Evolutionary conservation across 1,284 basidiomycete genomes (phyloP), one percentile per base, ranked within the genome.

Genomic region (Cutaneotrichosporon cutaneum): DNA sequence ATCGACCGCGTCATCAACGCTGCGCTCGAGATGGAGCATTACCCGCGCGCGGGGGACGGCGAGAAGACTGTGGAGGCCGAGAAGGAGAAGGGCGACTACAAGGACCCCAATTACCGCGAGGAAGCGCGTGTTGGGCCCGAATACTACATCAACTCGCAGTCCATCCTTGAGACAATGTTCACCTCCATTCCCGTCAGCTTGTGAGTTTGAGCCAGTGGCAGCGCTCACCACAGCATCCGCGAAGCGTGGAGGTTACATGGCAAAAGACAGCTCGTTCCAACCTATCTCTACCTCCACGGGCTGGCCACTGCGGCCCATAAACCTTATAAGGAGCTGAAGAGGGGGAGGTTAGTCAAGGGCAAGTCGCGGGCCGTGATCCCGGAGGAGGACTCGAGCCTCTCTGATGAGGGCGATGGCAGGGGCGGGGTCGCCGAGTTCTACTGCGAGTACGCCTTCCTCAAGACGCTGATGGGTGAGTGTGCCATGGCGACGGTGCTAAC

Each of bases 321-420:
- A 52, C 70, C 74, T 0, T 76, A 76, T 57, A 56, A 32, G 2
- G 57, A 64, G 44, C 65, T 78, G 24, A 70, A 69, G 61, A 59
- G 59, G 51, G 47, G 58, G 30, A 66, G 74, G 24, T 30, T 50
- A 21, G 69, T 70, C 6, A 85, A 85, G 71, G 82, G 81, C 10
- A 84, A 83, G 65, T 68, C 42, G 26, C 58, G 30, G 14, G 52
- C 47, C 33, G 52, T 57, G 30, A 32, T 33, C 6, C 24, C 48
- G 13, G 57, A 53, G 3, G 30, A 54, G 21, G 58, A 44, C 21
- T 30, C 42, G 21, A 24, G 36, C 9, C 24, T 42, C 24, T 10
- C 14, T 16, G 4, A 55, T 3, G 32, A 11, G 22, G 22, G 53
- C 35, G 22, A 54, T n/a, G 39, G 24, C 8, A 5, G 24, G 2